A percentile compares a stretch with the other conserved stretches of the same genome.
Evolutionary conservation across 179 eudicot genomes (phyloP).

Genomic region (Vitellaria paradoxa): DNA sequence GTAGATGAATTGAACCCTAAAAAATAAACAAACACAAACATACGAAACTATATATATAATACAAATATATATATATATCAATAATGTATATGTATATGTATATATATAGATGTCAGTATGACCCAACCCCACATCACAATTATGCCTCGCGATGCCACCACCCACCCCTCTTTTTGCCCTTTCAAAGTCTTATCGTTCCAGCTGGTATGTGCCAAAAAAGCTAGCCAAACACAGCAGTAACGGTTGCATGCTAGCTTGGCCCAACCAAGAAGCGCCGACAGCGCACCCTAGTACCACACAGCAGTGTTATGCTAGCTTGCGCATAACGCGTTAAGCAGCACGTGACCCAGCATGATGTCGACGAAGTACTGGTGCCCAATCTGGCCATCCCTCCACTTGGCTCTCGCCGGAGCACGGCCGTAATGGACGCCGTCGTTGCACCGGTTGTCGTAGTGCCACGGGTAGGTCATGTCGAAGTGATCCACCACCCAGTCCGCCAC

Average conservation of each 20-base stretch:
- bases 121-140: no score
- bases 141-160: background rate
- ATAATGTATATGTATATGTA: no score
- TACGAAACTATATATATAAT: no score
- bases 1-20: no score
- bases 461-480: slow-evolving; percentile 88
- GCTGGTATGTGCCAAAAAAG: background rate
- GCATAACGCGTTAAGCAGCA: slow-evolving; percentile 71
- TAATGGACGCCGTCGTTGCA: slow-evolving; percentile 95
- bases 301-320: slow-evolving; percentile 17
- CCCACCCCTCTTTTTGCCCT: background rate
- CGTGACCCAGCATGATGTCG: slow-evolving; percentile 92
- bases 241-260: no score
- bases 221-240: background rate
- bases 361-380: slow-evolving; percentile 96
- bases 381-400: slow-evolving; percentile 76
- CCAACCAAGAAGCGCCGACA: no score
- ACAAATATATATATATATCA: no score
- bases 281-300: background rate
- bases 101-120: no score
- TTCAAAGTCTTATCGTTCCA: background rate
- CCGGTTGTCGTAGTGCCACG: slow-evolving; percentile 93
- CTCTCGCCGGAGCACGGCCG: slow-evolving; percentile 86
- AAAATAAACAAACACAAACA: no score
- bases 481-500: slow-evolving; percentile 62